These are phyloP conservation scores for Phytophthora quininea DNA, from an alignment of 352 stramenopile species.

Conservation along the genomic window DNA sequence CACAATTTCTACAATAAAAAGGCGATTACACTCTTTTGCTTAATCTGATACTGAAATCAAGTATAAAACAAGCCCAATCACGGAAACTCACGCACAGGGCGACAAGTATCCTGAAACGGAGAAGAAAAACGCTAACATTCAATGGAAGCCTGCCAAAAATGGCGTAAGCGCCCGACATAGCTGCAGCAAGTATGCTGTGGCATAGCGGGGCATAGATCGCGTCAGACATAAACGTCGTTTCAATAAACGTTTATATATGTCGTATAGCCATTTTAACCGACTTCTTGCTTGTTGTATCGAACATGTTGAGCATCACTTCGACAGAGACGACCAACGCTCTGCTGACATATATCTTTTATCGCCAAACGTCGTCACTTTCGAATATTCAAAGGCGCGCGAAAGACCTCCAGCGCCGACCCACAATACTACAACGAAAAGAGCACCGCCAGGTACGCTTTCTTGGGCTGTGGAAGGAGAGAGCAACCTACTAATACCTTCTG, in stretches of 20 bases:
- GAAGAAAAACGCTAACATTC: too few species aligned
- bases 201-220: slow-evolving; percentile 1
- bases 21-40: too few species aligned
- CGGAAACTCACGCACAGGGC: too few species aligned
- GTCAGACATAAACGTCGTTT: slow-evolving; percentile 5
- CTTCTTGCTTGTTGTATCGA: slow-evolving; percentile 11
- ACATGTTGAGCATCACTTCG: slow-evolving; percentile 6
- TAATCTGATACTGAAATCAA: too few species aligned
- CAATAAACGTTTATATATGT: slow-evolving; percentile 4
- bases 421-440: not conserved
- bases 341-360: slow-evolving; percentile 9
- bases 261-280: slow-evolving; percentile 7
- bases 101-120: too few species aligned
- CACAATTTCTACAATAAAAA: too few species aligned
- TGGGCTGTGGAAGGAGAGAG: not conserved
- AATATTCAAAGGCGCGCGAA: not conserved
- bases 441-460: not conserved
- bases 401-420: not conserved
- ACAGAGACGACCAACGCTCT: not conserved
- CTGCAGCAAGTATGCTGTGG: slow-evolving; percentile 7
- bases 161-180: too few species aligned
- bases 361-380: slow-evolving; percentile 1
- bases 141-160: too few species aligned
- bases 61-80: too few species aligned
- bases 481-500: not conserved